Percentiles rank a stretch among this genome's conserved stretches.
Evolutionary conservation across 441 rosid species (phyloP).

Genomic region (Populus hybrid): DNA sequence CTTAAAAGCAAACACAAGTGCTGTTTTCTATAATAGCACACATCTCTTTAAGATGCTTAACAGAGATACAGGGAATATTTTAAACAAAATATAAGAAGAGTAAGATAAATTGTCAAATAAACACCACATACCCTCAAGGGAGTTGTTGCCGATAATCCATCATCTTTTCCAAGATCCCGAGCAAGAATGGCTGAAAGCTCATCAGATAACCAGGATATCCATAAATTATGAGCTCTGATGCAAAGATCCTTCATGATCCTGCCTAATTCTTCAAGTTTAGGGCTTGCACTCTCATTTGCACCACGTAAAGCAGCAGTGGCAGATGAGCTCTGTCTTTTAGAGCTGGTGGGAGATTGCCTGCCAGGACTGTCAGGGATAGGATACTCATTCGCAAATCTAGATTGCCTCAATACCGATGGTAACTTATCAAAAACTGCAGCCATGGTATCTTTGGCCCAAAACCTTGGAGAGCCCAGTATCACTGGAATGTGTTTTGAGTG

Average conservation of each 20-base stretch:
- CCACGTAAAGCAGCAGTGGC: constrained; percentile 87
- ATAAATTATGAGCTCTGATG: constrained; percentile 81
- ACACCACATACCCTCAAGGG: constrained; percentile 65
- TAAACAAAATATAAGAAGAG: neutral
- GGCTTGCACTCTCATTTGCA: constrained; percentile 78
- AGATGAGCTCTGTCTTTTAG: constrained; percentile 66
- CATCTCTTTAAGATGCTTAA: neutral
- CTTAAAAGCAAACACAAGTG: neutral
- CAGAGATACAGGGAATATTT: neutral
- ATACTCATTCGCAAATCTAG: constrained; percentile 44
- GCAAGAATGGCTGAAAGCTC: constrained; percentile 82
- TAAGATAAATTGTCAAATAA: neutral
- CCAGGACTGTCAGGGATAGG: constrained; percentile 46
- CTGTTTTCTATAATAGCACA: neutral
- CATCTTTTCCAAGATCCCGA: constrained; percentile 69
- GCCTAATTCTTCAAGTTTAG: constrained; percentile 68
- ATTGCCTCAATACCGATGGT: constrained; percentile 61
- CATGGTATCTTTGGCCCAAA: constrained; percentile 74
- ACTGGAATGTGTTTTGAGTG: constrained; percentile 83
- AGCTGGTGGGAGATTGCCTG: constrained; percentile 44
- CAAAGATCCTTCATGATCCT: constrained; percentile 62
- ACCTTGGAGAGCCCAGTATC: constrained; percentile 90
- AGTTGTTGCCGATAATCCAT: constrained; percentile 73
- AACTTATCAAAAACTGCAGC: constrained; percentile 65
- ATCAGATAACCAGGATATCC: constrained; percentile 88